Evolutionary conservation across 192 early-diverging fungal genomes (phyloP), one percentile per base, ranked within the genome.

Genomic region (Podila epigama): DNA sequence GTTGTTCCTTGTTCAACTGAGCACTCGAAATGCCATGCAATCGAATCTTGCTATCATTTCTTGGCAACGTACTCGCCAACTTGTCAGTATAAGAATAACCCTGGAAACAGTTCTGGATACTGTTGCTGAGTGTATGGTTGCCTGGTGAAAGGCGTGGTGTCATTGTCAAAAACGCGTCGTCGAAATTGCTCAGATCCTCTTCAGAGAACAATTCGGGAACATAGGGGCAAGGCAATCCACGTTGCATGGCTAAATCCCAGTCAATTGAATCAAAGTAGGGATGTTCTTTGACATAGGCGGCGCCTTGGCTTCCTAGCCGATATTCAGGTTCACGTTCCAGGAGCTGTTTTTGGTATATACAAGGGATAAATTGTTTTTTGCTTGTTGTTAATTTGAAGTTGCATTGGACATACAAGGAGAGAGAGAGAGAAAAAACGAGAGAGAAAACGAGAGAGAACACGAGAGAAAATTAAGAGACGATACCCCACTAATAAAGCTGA

Each of bases 211-310:
- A 78, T 32, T 81, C 81, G 27, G 95, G 95, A 12, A 87, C 77
- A 54, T 89, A 96, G 1, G 90, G 88, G 11, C 93, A 88, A 4
- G 81, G 42, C 16, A 90, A 72, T 44, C 83, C 70, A 31, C 87
- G 79, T 16, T 89, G 56, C 34, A 88, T 71, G 31, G 94, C 87
- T 27, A 87, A 82, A 20, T 92, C 87, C 93, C 93, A 96, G 64
- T 92, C 83, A 25, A 94, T 82, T 20, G 66, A 70, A 29, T 70
- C 68, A 70, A 96, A 96, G 60, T 90, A 95, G 1, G 87, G 83
- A 68, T 96, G 94, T 15, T 59, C 36, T 60, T 92, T 93, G 51
- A 96, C 89, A 9, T 92, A 87, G 4, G 72, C 72, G 0, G 82
- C 82, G 32, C 93, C 93, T 15, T 51, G 52, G 16, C 70, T 67